Conservation (phyloP, 352 stramenopile species). For the Globisporangium takayamanum region DNA sequence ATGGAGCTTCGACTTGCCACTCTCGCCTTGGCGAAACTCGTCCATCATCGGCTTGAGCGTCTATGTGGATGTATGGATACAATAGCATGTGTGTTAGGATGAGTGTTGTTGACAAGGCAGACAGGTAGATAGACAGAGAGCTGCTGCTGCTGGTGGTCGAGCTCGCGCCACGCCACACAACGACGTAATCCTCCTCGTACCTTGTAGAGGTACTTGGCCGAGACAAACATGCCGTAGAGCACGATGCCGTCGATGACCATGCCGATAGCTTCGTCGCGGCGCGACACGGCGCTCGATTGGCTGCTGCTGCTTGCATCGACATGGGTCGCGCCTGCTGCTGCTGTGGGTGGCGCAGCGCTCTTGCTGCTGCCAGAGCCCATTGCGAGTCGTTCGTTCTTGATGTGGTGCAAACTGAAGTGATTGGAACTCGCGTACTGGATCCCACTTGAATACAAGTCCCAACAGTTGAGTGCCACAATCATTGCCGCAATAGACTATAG, state of each 20-base stretch:
- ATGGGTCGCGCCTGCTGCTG: conserved; percentile 1
- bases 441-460: background rate
- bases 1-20: conserved; percentile 66
- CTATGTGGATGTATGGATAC: conserved; percentile 14
- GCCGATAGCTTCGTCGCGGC: conserved; percentile 51
- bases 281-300: conserved; percentile 21
- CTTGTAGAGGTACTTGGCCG: conserved; percentile 84
- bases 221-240: conserved; percentile 79
- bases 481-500: background rate
- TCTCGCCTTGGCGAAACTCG: conserved; percentile 57
- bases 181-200: conserved; percentile 9
- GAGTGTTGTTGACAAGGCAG: background rate
- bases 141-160: background rate
- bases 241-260: conserved; percentile 74
- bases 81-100: background rate
- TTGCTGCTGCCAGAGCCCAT: conserved; percentile 68
- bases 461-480: background rate
- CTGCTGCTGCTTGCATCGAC: conserved; percentile 14
- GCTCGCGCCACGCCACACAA: background rate
- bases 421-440: background rate
- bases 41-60: conserved; percentile 81
- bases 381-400: background rate
- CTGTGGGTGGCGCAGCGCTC: conserved; percentile 15
- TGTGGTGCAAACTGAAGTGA: background rate
- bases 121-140: background rate